Base-by-base conservation (phyloP, 768 basidiomycete species). In the Xerocomellus intermedius region DNA sequence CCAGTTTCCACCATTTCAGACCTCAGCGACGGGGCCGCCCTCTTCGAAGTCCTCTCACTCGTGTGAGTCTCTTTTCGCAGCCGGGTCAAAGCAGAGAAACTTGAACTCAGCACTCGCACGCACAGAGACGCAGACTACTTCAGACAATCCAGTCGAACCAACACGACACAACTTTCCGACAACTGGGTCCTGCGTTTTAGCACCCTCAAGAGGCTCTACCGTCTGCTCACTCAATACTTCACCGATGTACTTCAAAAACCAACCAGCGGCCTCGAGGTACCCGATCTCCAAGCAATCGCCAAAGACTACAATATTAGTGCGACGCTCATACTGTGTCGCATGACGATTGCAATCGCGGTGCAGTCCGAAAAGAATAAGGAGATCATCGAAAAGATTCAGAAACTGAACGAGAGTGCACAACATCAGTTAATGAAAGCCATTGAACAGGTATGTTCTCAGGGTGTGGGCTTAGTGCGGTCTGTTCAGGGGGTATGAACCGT, bases 381-480 rank as follows among this genome's bases (percentile, higher is more conserved):
- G 58, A 88, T 95, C 60, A 94, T 98, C 57, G 86, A 84, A 67
- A 89, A 84, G 73, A 98, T 98, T 35, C 94, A 95, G 64, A 79
- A 82, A 2, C 71, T 97, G 58, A 87, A 82, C 56, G 89, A 96
- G 70, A 79, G 74, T 17, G 86, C 94, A 65, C 94, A 97, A 73
- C 90, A 93, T 68, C 79, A 84, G 65, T 75, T 97, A 50, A 98
- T 97, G 95, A 87, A 82, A 71, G 89, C 91, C 38, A 96, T 97
- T 55, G 94, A 97, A 71, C 89, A 91, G 79, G 94, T 91, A 55
- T 50, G 80, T 69, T 36, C 28, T 51, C 56, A 19, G 42, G n/a
- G 16, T 35, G 37, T 45, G 24, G 44, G 1, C 7, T 7, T 35
- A 26, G 37, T 39, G 42, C n/a, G 41, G 35, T 37, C 35, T 24